These are phyloP conservation scores for Mucor saturninus DNA, from an alignment of 371 early-diverging fungal species.

Conservation along the genomic window DNA sequence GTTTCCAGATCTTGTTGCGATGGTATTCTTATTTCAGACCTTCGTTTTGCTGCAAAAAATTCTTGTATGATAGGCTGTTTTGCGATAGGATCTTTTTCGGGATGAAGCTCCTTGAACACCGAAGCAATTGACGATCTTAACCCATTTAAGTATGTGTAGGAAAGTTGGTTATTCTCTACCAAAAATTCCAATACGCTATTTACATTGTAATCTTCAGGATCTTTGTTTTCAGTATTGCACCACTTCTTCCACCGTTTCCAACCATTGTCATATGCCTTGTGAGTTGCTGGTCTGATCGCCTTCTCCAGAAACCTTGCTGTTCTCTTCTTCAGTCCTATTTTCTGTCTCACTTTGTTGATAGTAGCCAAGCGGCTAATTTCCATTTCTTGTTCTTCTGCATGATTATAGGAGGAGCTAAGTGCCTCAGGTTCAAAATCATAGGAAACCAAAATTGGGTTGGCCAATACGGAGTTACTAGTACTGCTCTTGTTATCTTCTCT, in stretches of 20 bases:
- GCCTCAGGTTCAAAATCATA: slow-evolving; percentile 7
- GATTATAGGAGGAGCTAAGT: too few relatives aligned
- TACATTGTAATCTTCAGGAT: too few relatives aligned
- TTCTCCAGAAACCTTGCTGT: too few relatives aligned
- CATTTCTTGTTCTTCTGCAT: background rate
- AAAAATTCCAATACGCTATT: too few relatives aligned
- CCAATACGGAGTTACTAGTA: slow-evolving; percentile 33
- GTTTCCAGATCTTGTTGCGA: background rate
- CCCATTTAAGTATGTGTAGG: slow-evolving; percentile 9
- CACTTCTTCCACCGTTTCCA: too few relatives aligned
- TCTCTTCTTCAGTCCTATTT: too few relatives aligned
- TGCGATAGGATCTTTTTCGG: background rate
- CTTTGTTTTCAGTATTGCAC: too few relatives aligned
- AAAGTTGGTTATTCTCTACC: background rate
- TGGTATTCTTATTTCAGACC: background rate
- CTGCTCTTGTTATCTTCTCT: slow-evolving; percentile 11
- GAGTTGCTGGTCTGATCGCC: too few relatives aligned
- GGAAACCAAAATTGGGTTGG: slow-evolving; percentile 31
- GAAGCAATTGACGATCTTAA: slow-evolving; percentile 14
- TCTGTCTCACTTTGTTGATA: too few relatives aligned
- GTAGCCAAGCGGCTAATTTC: slow-evolving; percentile 25
- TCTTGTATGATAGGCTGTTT: background rate
- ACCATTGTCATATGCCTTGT: too few relatives aligned
- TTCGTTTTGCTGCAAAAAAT: slow-evolving; percentile 19
- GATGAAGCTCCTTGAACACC: slow-evolving; percentile 10